Base-by-base conservation (phyloP, 352 stramenopile genomes). In the Pythium monospermum region DNA sequence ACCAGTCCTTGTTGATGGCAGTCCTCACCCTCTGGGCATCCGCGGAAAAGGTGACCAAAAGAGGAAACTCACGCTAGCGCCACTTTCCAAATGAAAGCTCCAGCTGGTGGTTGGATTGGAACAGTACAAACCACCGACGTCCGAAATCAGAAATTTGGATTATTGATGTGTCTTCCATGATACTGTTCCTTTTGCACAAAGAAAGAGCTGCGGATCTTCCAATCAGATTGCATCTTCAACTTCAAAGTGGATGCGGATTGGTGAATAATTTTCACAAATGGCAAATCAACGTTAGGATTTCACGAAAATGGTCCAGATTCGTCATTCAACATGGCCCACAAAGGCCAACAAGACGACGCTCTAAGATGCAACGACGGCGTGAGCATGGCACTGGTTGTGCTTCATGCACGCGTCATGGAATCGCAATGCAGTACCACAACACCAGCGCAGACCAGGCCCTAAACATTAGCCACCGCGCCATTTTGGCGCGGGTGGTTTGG, bases 191-290 rank as follows among this genome's bases (percentile, higher is more conserved):
- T n/a, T n/a, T n/a, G n/a, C n/a, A n/a, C n/a, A n/a, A 48, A 18
- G 33, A 40, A 48, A 13, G 6, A 27, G 53, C 53, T 54, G 38
- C 46, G 47, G 32, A 58, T 50, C 44, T 27, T 22, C 56, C 56
- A 64, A 64, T 64, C 48, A 58, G 8, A 40, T 22, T 11, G 35
- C 33, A 19, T 37, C 18, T 45, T 53, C 41, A 64, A 64, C 56
- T 64, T 64, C 56, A 64, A 64, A 53, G 48, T 58, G 11, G 18
- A 0, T 6, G n/a, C 0, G 21, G 48, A 64, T 64, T 64, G 56
- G 56, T 22, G 15, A 0, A 42, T 32, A 18, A 6, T 2, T 12
- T 11, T 26, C 0, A 16, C 36, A 31, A 33, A 15, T 18, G 35
- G 31, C 55, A 47, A 63, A 63, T 63, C 47, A 39, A 1, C 12